Evolutionary conservation across 108 stramenopile species (phyloP).

Genomic region (Cyclotella kingstonii): DNA sequence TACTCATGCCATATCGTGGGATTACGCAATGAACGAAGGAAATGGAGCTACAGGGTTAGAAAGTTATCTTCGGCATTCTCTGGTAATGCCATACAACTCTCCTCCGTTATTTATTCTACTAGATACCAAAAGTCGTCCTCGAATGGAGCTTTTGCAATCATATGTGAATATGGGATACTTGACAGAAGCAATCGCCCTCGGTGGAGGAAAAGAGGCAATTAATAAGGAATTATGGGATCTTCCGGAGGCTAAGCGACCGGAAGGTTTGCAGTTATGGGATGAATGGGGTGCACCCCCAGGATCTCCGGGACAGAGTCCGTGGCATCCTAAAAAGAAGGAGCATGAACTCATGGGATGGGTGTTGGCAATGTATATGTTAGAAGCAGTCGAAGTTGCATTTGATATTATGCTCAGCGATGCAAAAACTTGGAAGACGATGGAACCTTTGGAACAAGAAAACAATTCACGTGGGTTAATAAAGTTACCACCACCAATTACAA

Average conservation of each 20-base stretch:
- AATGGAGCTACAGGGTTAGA: slow-evolving; percentile 58
- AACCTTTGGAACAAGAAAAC: no score
- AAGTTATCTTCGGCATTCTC: slow-evolving; percentile 69
- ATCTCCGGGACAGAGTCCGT: slow-evolving; percentile 72
- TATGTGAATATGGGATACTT: slow-evolving; percentile 58
- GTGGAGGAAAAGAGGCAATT: slow-evolving; percentile 47
- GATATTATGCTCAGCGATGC: slow-evolving; percentile 36
- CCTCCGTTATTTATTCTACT: slow-evolving; percentile 73
- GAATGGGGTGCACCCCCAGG: slow-evolving; percentile 81
- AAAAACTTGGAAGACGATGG: slow-evolving; percentile 25
- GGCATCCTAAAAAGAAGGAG: slow-evolving; percentile 83
- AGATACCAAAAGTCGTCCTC: slow-evolving; percentile 51
- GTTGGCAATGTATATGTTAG: slow-evolving; percentile 75
- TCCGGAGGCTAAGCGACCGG: slow-evolving; percentile 45
- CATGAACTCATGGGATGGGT: slow-evolving; percentile 83
- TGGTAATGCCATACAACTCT: slow-evolving; percentile 33
- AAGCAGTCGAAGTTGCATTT: slow-evolving; percentile 63
- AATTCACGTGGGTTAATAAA: no score
- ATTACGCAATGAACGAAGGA: slow-evolving; percentile 86
- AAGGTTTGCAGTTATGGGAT: slow-evolving; percentile 73
- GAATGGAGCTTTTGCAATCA: slow-evolving; percentile 47
- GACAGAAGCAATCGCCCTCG: slow-evolving; percentile 63
- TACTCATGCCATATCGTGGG: slow-evolving; percentile 76
- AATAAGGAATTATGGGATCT: slow-evolving; percentile 28
- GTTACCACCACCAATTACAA: slow-evolving; percentile 37